Percentiles rank a stretch among this genome's conserved stretches.
These are phyloP conservation scores for Nakaseomyces glabratus DNA, from an alignment of 1,139 yeast species.

Conservation along the genomic window DNA sequence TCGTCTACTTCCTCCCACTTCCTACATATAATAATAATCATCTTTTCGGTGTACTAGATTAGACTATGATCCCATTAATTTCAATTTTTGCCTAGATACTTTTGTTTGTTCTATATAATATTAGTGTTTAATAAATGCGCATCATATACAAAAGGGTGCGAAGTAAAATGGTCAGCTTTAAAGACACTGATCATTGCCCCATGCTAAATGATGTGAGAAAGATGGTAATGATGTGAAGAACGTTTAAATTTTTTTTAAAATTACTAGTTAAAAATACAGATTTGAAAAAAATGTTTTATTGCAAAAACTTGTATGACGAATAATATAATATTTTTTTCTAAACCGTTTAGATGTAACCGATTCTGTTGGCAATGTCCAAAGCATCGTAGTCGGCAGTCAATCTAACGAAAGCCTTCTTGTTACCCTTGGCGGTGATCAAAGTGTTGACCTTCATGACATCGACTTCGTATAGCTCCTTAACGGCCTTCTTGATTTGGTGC, in stretches of 20 bases:
- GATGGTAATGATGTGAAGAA: constrained; percentile 6
- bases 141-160: too few species aligned
- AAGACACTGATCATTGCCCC: too few species aligned
- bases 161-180: too few species aligned
- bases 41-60: too few species aligned
- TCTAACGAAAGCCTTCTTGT: constrained; percentile 99
- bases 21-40: too few species aligned
- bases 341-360: constrained; percentile 79
- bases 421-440: constrained; percentile 96
- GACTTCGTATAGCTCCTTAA: constrained; percentile 95
- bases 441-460: constrained; percentile 93
- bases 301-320: constrained; percentile 5
- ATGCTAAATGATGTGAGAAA: too few species aligned
- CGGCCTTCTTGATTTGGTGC: constrained; percentile 96
- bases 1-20: too few species aligned
- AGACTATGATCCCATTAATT: too few species aligned
- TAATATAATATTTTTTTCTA: constrained; percentile 4
- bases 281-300: constrained; percentile 6
- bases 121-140: too few species aligned
- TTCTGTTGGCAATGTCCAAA: constrained; percentile 99
- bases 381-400: constrained; percentile 99
- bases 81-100: too few species aligned
- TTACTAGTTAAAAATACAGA: constrained; percentile 6
- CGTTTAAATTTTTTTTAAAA: constrained; percentile 5
- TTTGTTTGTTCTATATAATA: too few species aligned